Percentiles rank a stretch among this genome's conserved stretches.
Evolutionary conservation across 176 grass and related monocot species (phyloP).

Genomic region (Zoysia japonica): DNA sequence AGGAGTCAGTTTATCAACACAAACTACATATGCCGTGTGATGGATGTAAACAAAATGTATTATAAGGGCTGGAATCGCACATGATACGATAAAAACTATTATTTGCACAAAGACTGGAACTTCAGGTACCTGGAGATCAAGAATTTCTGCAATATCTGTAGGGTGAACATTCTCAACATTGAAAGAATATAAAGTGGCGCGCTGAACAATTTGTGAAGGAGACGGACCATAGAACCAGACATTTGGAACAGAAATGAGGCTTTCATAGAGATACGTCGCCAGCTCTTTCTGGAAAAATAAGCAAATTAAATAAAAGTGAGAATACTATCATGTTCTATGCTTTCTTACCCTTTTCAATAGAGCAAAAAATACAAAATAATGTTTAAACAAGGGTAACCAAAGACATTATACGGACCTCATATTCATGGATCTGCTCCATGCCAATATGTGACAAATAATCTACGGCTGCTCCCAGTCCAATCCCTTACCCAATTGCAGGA

Average conservation of each 20-base stretch:
- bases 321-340: slow-evolving; percentile 36
- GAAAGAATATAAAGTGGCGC: slow-evolving; percentile 76
- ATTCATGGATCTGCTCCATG: slow-evolving; percentile 85
- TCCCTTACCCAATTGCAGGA: slow-evolving; percentile 86
- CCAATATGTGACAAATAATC: slow-evolving; percentile 78
- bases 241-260: slow-evolving; percentile 65
- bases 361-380: background rate
- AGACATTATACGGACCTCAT: slow-evolving; percentile 56
- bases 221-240: slow-evolving; percentile 71
- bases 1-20: slow-evolving; percentile 24
- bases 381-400: slow-evolving; percentile 8
- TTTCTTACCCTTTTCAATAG: slow-evolving; percentile 36
- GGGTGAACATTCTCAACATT: slow-evolving; percentile 92
- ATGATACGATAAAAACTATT: slow-evolving; percentile 4
- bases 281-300: slow-evolving; percentile 4
- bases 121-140: slow-evolving; percentile 75
- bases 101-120: slow-evolving; percentile 19
- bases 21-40: background rate
- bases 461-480: slow-evolving; percentile 80
- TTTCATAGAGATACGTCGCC: slow-evolving; percentile 36
- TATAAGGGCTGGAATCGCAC: background rate
- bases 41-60: background rate
- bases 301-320: slow-evolving; percentile 40
- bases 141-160: slow-evolving; percentile 90
- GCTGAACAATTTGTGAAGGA: slow-evolving; percentile 55